A percentile compares a stretch with the other conserved stretches of the same genome.
Conservation (phyloP, 805 yeast genomes). For the Yarrowia sp. region DNA sequence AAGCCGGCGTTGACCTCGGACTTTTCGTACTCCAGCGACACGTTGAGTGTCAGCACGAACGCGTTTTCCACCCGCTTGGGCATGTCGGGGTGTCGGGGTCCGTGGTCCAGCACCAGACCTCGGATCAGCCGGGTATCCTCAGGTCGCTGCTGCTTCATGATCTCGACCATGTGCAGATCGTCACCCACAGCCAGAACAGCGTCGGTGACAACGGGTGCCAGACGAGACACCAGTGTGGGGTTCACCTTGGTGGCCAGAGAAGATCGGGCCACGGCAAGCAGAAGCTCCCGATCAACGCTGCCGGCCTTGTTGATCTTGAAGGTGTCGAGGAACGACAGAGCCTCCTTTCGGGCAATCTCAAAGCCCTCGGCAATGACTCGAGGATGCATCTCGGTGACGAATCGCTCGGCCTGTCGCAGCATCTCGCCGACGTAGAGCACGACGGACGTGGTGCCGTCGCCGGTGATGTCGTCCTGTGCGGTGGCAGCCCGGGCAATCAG, state of each 20-base stretch:
- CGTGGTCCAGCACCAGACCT: slow-evolving; percentile 96
- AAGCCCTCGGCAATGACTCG: slow-evolving; percentile 94
- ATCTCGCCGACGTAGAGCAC: slow-evolving; percentile 93
- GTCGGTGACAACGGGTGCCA: slow-evolving; percentile 95
- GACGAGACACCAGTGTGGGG: slow-evolving; percentile 73
- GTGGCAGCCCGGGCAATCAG: slow-evolving; percentile 95
- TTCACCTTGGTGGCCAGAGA: slow-evolving; percentile 88
- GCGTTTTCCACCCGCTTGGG: slow-evolving; percentile 88
- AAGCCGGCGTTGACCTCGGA: slow-evolving; percentile 97
- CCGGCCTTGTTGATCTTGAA: slow-evolving; percentile 58
- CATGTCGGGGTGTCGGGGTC: slow-evolving; percentile 99
- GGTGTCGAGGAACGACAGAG: slow-evolving; percentile 70
- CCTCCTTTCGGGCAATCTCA: slow-evolving; percentile 82
- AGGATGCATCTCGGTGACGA: slow-evolving; percentile 90
- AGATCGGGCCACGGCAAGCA: slow-evolving; percentile 89
- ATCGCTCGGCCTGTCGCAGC: slow-evolving; percentile 92
- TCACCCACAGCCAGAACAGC: slow-evolving; percentile 83
- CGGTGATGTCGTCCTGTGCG: slow-evolving; percentile 99
- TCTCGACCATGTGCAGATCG: slow-evolving; percentile 96
- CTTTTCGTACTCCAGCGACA: slow-evolving; percentile 94
- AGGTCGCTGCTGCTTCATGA: slow-evolving; percentile 93
- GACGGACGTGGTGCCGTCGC: slow-evolving; percentile 98
- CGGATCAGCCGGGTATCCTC: slow-evolving; percentile 81
- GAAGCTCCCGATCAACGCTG: slow-evolving; percentile 80
- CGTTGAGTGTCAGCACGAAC: slow-evolving; percentile 83